Conservation (phyloP, 345 rosid species). For the Eucalyptus curtisii region DNA sequence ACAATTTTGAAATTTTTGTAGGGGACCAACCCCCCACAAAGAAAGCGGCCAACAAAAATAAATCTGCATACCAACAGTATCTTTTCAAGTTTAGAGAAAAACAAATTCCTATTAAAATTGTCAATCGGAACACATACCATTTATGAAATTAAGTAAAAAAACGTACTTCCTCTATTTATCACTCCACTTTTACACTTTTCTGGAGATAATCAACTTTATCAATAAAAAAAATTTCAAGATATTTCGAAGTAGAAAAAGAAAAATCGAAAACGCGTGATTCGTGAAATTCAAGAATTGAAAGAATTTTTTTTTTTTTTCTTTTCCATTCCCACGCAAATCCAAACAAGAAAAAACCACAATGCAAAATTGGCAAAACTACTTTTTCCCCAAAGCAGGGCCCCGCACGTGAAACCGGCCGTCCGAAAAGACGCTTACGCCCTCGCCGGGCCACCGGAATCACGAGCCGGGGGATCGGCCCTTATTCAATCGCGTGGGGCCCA, state of each 20-base stretch:
- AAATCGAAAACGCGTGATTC: not conserved
- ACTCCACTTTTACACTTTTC: not conserved
- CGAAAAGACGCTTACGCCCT: not conserved
- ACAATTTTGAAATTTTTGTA: too few species aligned
- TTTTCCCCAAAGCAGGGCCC: not conserved
- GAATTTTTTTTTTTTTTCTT: not conserved
- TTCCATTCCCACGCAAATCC: not conserved
- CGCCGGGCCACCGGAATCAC: not conserved
- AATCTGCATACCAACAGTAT: not conserved
- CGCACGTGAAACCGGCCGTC: not conserved
- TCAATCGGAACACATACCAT: not conserved
- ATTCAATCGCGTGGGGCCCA: not conserved
- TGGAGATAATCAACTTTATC: not conserved
- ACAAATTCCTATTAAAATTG: too few species aligned
- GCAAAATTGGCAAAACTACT: not conserved
- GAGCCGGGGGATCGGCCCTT: not conserved
- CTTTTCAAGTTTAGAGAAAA: too few species aligned
- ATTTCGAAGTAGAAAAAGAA: not conserved
- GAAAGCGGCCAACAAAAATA: not conserved
- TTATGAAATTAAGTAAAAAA: not conserved
- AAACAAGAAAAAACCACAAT: not conserved
- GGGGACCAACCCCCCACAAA: not conserved
- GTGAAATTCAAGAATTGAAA: not conserved
- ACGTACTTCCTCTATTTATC: not conserved
- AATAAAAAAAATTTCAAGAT: not conserved